phyloP scores from a whole-genome alignment of 208 protist genomes.

The Trypanosoma rangeli region DNA sequence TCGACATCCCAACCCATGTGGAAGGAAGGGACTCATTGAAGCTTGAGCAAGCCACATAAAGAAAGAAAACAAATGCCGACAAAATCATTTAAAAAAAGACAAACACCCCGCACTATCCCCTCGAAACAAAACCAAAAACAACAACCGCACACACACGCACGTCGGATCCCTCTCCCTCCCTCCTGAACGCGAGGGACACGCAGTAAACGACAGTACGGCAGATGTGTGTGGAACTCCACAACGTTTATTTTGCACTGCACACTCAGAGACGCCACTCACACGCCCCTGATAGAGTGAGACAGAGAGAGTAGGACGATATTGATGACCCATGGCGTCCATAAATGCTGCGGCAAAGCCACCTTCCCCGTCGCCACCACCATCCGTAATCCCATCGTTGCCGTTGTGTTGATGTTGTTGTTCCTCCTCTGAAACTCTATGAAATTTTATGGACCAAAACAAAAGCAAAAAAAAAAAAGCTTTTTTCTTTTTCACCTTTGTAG shows the following conservation, averaged over 20 bases:
- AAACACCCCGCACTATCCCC: too few relatives aligned
- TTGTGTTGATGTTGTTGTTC: neutral
- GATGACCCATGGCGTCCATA: neutral
- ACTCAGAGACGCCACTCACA: neutral
- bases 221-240: neutral
- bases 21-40: too few relatives aligned
- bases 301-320: neutral
- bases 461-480: slow-evolving; percentile 22
- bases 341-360: neutral
- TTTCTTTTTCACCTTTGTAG: neutral
- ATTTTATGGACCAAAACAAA: slow-evolving; percentile 24
- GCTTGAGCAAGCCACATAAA: too few relatives aligned
- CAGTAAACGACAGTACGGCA: neutral
- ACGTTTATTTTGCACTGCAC: neutral
- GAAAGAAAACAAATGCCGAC: too few relatives aligned
- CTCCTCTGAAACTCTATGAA: neutral
- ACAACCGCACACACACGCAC: neutral
- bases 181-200: neutral
- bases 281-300: too few relatives aligned
- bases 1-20: too few relatives aligned
- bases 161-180: neutral
- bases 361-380: neutral
- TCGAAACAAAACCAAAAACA: too few relatives aligned
- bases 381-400: neutral
- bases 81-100: too few relatives aligned